Evolutionary conservation across 23 red algal species (phyloP).

Genomic region (Gracilaria domingensis): DNA sequence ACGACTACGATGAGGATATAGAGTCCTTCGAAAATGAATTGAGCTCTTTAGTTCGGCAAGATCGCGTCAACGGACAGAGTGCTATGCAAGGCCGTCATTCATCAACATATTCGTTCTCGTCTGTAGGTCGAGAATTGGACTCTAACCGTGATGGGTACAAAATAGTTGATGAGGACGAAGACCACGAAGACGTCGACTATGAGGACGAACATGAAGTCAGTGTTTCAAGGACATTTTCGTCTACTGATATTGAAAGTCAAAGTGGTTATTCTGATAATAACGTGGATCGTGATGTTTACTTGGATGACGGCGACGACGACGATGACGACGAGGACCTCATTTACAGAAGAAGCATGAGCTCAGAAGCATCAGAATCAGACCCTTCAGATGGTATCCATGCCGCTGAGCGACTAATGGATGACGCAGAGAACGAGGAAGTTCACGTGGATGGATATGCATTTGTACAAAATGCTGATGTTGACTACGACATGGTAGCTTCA

Average conservation of each 20-base stretch:
- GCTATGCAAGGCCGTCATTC: neutral
- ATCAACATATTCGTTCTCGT: conserved; percentile 3
- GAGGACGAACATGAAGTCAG: neutral
- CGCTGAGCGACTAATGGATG: neutral
- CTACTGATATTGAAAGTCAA: neutral
- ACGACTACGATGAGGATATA: conserved; percentile 5
- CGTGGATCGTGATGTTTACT: neutral
- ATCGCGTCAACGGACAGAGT: conserved; percentile 15
- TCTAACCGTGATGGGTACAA: neutral
- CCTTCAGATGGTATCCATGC: neutral
- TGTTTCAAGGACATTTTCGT: neutral
- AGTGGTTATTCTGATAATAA: neutral
- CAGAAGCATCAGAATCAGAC: neutral
- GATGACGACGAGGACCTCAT: neutral
- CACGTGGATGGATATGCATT: conserved; percentile 28
- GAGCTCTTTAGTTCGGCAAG: neutral
- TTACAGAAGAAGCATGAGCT: neutral
- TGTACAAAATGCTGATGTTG: neutral
- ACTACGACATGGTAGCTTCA: neutral
- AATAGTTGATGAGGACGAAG: conserved; percentile 7
- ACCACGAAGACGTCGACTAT: conserved; percentile 13
- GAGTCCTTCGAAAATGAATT: conserved; percentile 2
- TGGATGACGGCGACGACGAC: neutral
- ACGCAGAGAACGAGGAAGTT: neutral
- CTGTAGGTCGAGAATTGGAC: neutral